These are phyloP conservation scores for Fusarium circinatum DNA, from an alignment of 2,329 filamentous ascomycete genomes.

Conservation along the genomic window DNA sequence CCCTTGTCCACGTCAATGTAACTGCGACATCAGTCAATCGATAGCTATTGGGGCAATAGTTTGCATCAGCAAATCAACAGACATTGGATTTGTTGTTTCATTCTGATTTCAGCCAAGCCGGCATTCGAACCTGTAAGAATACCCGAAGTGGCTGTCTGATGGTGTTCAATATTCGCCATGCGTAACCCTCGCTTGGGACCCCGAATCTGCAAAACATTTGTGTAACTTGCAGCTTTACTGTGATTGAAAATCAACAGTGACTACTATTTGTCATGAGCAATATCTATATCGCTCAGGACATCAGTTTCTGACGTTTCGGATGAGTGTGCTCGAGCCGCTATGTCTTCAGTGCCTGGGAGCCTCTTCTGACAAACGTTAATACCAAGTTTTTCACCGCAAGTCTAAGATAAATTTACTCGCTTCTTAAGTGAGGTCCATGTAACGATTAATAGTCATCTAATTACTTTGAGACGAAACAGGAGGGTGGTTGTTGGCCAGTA, in stretches of 20 bases:
- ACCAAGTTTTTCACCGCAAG: neutral
- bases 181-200: conserved; percentile 17
- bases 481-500: neutral
- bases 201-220: conserved; percentile 1
- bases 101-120: neutral
- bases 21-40: neutral
- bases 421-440: neutral
- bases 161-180: conserved; percentile 2
- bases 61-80: neutral
- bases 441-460: neutral
- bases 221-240: neutral
- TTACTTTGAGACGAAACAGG: neutral
- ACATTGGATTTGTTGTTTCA: neutral
- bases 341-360: neutral
- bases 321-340: conserved; percentile 5
- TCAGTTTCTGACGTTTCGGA: conserved; percentile 1
- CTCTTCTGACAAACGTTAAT: neutral
- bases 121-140: neutral
- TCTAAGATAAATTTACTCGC: neutral
- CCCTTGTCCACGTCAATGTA: neutral
- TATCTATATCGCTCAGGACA: neutral
- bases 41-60: neutral
- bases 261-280: neutral
- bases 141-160: neutral
- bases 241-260: neutral